Percentiles rank a stretch among this genome's conserved stretches.
Evolutionary conservation across 495 filamentous ascomycete species (phyloP).

Genomic region (Collariella sp.): DNA sequence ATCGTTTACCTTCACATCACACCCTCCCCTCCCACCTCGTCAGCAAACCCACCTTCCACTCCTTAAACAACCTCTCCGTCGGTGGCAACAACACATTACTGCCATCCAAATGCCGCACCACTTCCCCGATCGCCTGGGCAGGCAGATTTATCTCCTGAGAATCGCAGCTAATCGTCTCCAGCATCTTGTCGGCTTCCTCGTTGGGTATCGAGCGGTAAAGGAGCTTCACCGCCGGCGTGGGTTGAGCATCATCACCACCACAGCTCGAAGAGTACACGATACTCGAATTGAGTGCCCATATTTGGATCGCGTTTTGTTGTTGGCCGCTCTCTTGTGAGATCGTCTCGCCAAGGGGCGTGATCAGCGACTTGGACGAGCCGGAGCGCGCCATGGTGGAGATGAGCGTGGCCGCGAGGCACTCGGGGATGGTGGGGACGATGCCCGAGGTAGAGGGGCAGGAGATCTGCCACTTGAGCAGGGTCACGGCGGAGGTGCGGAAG

Average conservation of each 20-base stretch:
- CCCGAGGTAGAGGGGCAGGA: conserved; percentile 19
- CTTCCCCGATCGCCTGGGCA: conserved; percentile 33
- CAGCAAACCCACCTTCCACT: conserved; percentile 61
- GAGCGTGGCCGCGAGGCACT: conserved; percentile 41
- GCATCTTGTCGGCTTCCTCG: conserved; percentile 44
- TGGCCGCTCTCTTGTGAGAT: neutral
- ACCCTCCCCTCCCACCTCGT: conserved; percentile 28
- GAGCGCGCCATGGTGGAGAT: conserved; percentile 39
- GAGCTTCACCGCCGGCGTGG: conserved; percentile 53
- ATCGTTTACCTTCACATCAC: neutral
- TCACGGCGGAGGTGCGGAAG: conserved; percentile 33
- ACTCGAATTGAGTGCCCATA: conserved; percentile 66
- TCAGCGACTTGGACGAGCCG: conserved; percentile 41
- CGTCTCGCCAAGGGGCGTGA: conserved; percentile 31
- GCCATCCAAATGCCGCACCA: conserved; percentile 35
- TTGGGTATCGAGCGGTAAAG: conserved; percentile 45
- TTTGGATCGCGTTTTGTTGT: conserved; percentile 28
- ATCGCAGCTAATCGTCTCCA: conserved; percentile 46
- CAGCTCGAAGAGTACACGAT: conserved; percentile 50
- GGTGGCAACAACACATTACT: conserved; percentile 50
- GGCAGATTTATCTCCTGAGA: conserved; percentile 61
- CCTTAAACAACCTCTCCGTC: conserved; percentile 48
- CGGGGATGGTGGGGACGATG: conserved; percentile 25
- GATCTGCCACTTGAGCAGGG: conserved; percentile 34
- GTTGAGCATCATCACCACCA: conserved; percentile 18